Percentiles rank a stretch among this genome's conserved stretches.
phyloP scores from a whole-genome alignment of 2,329 filamentous ascomycete genomes.

The Alternaria sp. region DNA sequence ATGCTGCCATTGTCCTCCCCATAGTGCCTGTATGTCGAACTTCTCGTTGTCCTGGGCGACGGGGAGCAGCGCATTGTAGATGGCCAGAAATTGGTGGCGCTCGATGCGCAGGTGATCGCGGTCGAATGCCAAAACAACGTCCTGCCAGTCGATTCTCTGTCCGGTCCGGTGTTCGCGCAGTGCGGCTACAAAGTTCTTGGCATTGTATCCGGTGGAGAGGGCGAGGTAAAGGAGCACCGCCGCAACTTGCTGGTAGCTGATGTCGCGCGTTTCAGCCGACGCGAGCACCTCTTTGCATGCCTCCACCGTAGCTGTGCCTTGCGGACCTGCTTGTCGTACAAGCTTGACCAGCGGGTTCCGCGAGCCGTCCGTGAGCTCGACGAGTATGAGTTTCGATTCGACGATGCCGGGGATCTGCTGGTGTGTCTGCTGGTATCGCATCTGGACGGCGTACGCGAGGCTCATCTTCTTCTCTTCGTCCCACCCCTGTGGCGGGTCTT shows the following conservation, averaged over 20 bases:
- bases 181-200: conserved; percentile 70
- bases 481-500: conserved; percentile 86
- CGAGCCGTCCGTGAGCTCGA: conserved; percentile 67
- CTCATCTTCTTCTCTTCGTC: conserved; percentile 76
- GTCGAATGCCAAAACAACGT: conserved; percentile 81
- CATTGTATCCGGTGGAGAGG: conserved; percentile 68
- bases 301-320: conserved; percentile 78
- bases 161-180: conserved; percentile 62
- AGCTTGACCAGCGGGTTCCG: conserved; percentile 66
- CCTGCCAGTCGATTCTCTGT: conserved; percentile 67
- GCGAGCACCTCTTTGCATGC: conserved; percentile 66
- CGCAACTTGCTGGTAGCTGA: conserved; percentile 83
- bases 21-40: conserved; percentile 86
- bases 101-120: conserved; percentile 77
- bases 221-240: conserved; percentile 76
- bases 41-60: conserved; percentile 67
- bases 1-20: conserved; percentile 88
- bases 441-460: conserved; percentile 64
- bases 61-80: conserved; percentile 80
- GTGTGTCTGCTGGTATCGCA: conserved; percentile 70
- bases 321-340: conserved; percentile 76
- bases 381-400: conserved; percentile 72
- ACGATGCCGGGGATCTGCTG: conserved; percentile 73
- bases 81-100: conserved; percentile 76
- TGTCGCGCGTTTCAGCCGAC: conserved; percentile 65